Base-by-base conservation (phyloP, 768 basidiomycete genomes). In the Steccherinum ochraceum region DNA sequence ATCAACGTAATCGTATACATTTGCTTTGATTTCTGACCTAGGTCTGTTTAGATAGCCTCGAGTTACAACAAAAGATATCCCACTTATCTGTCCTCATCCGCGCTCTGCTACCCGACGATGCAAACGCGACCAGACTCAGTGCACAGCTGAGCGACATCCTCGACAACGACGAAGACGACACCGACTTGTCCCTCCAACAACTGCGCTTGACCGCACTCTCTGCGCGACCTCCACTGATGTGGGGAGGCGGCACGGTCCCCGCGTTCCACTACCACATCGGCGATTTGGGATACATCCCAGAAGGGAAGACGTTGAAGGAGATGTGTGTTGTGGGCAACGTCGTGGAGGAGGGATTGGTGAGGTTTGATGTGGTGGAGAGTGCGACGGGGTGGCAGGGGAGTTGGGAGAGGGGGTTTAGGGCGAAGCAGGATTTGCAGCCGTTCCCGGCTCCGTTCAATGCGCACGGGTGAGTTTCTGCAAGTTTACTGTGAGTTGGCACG, bases 261-360 rank as follows among this genome's bases (percentile, higher is more conserved):
- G 60, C 72, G 2, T 64, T 69, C 53, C 69, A 69, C 47, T 75
- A 72, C 50, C 40, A 56, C 3, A 67, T 73, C 19, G 76, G 77
- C 5, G 76, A 78, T 51, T 54, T 74, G 21, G 76, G 76, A 13
- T 77, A 75, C 49, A 58, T 76, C 26, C 70, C 70, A 0, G 44
- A 51, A 0, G 67, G 66, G 4, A 59, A 60, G 41, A 65, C 64
- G 23, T 75, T 75, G 59, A 48, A 55, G 3, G 62, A 67, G 2
- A 77, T 77, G 52, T 64, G 71, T 40, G 53, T 62, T 21, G 54
- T 77, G 39, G 56, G 66, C 23, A 77, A 79, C 50, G 56, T 76
- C 3, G 23, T 72, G 4, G 52, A 66, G 5, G 68, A 71, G 0
- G 66, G 58, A 0, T 46, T 58, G 5, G 63, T 51, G 4, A 45